Conservation (phyloP, 805 yeast species). For the Yarrowia sp. region DNA sequence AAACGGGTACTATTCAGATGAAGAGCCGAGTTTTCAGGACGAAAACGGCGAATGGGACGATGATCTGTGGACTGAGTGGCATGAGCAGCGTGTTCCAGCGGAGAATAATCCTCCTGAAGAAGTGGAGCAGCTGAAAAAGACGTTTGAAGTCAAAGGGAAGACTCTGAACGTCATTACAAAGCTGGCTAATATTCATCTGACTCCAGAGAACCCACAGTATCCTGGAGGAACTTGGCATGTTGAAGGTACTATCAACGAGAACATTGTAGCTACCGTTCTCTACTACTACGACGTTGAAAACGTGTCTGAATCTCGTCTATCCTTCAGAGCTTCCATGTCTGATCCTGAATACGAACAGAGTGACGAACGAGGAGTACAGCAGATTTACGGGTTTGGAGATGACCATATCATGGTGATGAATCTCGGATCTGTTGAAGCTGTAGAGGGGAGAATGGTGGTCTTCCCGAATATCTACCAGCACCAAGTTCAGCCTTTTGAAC, state of each 20-base stretch:
- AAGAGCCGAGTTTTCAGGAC: background rate
- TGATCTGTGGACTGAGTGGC: background rate
- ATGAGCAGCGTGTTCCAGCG: background rate
- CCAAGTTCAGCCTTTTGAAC: constrained; percentile 44
- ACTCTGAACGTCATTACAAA: constrained; percentile 43
- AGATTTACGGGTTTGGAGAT: constrained; percentile 40
- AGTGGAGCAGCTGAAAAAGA: background rate
- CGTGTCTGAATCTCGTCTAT: constrained; percentile 40
- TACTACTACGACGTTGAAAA: constrained; percentile 46
- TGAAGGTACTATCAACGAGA: constrained; percentile 46
- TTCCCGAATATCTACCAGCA: constrained; percentile 46
- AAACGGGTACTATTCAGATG: constrained; percentile 15
- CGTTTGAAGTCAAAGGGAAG: constrained; percentile 27
- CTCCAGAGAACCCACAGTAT: constrained; percentile 44
- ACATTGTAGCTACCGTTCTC: constrained; percentile 45
- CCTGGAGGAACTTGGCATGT: constrained; percentile 47
- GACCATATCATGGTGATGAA: constrained; percentile 36
- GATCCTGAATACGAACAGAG: constrained; percentile 41
- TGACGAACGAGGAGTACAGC: constrained; percentile 36
- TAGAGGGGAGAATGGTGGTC: constrained; percentile 39
- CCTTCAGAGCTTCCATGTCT: constrained; percentile 35
- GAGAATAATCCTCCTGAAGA: background rate
- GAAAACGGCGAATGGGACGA: constrained; percentile 6
- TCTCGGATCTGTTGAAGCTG: constrained; percentile 38
- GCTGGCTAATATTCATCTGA: constrained; percentile 44